A percentile compares a stretch with the other conserved stretches of the same genome.
These are phyloP conservation scores for Spiraea crenata DNA, from an alignment of 331 rosid species.

Conservation along the genomic window DNA sequence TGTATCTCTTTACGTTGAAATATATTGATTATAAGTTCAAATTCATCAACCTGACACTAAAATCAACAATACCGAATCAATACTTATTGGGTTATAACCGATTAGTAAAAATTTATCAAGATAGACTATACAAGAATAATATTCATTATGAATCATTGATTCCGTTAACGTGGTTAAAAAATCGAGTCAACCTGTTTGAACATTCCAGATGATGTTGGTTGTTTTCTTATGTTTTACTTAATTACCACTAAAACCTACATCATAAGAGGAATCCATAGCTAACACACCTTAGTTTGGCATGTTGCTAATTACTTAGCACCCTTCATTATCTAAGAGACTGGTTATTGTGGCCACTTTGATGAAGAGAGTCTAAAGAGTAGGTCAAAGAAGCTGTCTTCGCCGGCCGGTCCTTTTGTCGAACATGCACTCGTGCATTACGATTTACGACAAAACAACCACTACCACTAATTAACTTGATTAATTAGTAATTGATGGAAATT, in stretches of 20 bases:
- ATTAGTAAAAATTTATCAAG: background rate
- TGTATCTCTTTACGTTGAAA: too few relatives aligned
- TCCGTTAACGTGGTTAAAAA: background rate
- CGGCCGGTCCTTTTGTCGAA: slow-evolving; percentile 81
- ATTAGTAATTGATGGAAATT: background rate
- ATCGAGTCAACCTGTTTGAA: background rate
- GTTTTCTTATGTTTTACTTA: background rate
- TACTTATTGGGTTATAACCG: too few relatives aligned
- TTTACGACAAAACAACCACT: slow-evolving; percentile 36
- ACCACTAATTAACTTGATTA: slow-evolving; percentile 25
- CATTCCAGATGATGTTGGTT: background rate
- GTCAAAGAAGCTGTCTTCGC: slow-evolving; percentile 86
- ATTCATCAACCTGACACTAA: too few relatives aligned
- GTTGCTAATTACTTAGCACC: slow-evolving; percentile 10
- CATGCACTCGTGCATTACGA: slow-evolving; percentile 43
- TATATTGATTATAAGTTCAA: too few relatives aligned
- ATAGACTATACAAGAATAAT: background rate
- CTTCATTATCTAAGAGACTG: background rate
- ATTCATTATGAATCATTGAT: background rate
- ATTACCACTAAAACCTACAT: background rate
- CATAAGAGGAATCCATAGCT: too few relatives aligned
- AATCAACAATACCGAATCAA: too few relatives aligned
- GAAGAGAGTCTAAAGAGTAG: slow-evolving; percentile 46
- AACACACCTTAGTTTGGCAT: slow-evolving; percentile 7
- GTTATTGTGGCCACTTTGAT: slow-evolving; percentile 10